Base-by-base conservation (phyloP, 345 rosid genomes). In the Diplotaxis tenuifolia region DNA sequence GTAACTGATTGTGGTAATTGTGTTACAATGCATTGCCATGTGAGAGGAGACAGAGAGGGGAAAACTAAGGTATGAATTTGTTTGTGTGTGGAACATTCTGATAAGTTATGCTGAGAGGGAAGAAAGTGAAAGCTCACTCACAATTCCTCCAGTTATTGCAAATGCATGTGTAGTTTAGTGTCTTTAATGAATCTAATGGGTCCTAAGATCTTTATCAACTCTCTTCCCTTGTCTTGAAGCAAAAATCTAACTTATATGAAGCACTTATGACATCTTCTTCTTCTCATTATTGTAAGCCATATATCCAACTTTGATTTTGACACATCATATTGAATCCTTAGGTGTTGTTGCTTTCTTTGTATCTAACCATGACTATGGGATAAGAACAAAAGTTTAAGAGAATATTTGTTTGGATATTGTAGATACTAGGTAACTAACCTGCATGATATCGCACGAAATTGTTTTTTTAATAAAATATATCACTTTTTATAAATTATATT, bases 51-150 rank as follows among this genome's bases (percentile, higher is more conserved):
- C 5, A 5, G 65, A 40, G 64, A 22, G 16, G 58, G 11, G 7
- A 3, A 49, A 49, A 71, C 23, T 21, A 49, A 62, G 68, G 53
- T 63, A 62, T 71, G 75, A 50, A 69, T n/a, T n/a, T n/a, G n/a
- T n/a, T n/a, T 69, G 57, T 19, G 12, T 71, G 75, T 71, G 75
- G 75, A 60, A 61, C 68, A 12, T 71, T 15, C 32, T 9, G 56
- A 12, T 40, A 3, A 69, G 42, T 42, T 25, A 28, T 18, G 47
- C 47, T 31, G 69, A 42, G 27, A 72, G 25, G 36, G 21, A 6
- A 63, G 76, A 72, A 63, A 72, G 70, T 14, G 70, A 72, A 64
- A 64, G 70, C 55, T 72, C 70, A 72, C 70, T 72, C 29, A 63
- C 55, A 72, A 27, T 70, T 40, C 4, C 65, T 5, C 2, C 40